Percentiles rank a stretch among this genome's conserved stretches.
Conservation (phyloP, 805 yeast genomes). For the Nakazawaea sp. region DNA sequence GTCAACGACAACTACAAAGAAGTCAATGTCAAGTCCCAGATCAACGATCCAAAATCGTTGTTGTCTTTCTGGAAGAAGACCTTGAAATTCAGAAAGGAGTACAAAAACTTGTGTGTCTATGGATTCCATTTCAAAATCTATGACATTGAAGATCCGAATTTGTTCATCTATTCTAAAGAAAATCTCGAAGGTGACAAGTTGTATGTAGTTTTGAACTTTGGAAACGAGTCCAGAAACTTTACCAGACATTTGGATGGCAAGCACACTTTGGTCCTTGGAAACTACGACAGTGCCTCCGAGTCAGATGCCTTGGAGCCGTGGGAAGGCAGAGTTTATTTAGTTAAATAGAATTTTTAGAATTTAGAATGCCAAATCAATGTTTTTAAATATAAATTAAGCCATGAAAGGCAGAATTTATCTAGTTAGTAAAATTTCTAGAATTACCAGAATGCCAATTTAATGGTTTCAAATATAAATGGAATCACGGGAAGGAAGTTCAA, state of each 20-base stretch:
- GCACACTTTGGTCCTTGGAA: background rate
- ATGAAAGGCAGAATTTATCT: too few species aligned
- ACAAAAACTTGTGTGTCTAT: constrained; percentile 37
- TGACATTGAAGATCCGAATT: constrained; percentile 34
- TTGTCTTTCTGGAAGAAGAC: constrained; percentile 39
- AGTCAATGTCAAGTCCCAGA: constrained; percentile 41
- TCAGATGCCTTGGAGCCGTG: background rate
- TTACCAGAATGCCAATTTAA: too few species aligned
- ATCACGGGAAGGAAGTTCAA: too few species aligned
- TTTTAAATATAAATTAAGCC: background rate
- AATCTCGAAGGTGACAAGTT: constrained; percentile 18
- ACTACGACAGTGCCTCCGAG: background rate
- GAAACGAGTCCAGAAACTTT: constrained; percentile 16
- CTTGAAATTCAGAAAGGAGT: constrained; percentile 33
- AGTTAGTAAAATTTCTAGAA: too few species aligned
- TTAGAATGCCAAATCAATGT: too few species aligned
- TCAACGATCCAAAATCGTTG: constrained; percentile 37
- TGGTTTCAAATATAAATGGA: too few species aligned
- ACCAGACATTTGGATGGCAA: background rate
- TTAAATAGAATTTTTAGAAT: background rate
- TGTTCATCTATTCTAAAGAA: constrained; percentile 35
- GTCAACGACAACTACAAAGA: constrained; percentile 42
- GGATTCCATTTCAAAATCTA: constrained; percentile 35
- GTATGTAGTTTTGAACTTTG: constrained; percentile 36
- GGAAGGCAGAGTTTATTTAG: constrained; percentile 6